Base-by-base conservation (phyloP, 1,139 yeast genomes). In the Casaregolazyma suthepensis region DNA sequence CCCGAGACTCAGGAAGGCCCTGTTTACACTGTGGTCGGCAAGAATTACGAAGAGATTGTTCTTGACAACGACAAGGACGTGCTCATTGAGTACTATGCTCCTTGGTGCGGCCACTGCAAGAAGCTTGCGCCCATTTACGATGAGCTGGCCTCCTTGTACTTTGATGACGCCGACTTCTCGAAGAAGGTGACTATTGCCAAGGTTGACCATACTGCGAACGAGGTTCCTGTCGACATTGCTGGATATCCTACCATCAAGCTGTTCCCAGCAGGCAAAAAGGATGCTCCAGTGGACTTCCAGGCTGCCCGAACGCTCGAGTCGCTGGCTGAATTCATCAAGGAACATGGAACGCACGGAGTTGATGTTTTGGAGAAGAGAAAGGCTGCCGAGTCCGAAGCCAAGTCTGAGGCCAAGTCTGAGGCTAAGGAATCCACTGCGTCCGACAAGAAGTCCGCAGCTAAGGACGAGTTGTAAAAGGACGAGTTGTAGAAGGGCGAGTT, bases 81-180 rank as follows among this genome's bases (percentile, higher is more conserved):
- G 52, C 76, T 93, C 62, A 91, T 93, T 62, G 89, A 91, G 77
- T 91, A 87, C 75, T 93, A 88, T 69, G 99, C 99, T 54, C 96
- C 96, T 74, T 93, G 99, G 99, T 91, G 99, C 77, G 97, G 98
- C 51, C 98, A 91, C 79, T 91, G 99, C 80, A 91, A 91, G 80
- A 88, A 81, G 73, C 79, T 91, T 73, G 96, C 96, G 56, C 99
- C 99, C 68, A 78, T 77, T 57, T 93, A 85, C 77, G 96, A 87
- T 69, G 94, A 89, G 70, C 80, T 93, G 63, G 97, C 90, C 55
- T 83, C 75, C 52, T 69, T 86, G 55, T 86, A 76, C 71, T 76
- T 75, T 55, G 73, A 78, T 52, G 80, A 80, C 56, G 45, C 56
- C 45, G 61, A 61, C 52, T 54, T 58, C 51, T 56, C 73, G 48